Percentiles rank a stretch among this genome's conserved stretches.
Evolutionary conservation across 805 yeast species (phyloP).

Genomic region (Debaryomyces hansenii): DNA sequence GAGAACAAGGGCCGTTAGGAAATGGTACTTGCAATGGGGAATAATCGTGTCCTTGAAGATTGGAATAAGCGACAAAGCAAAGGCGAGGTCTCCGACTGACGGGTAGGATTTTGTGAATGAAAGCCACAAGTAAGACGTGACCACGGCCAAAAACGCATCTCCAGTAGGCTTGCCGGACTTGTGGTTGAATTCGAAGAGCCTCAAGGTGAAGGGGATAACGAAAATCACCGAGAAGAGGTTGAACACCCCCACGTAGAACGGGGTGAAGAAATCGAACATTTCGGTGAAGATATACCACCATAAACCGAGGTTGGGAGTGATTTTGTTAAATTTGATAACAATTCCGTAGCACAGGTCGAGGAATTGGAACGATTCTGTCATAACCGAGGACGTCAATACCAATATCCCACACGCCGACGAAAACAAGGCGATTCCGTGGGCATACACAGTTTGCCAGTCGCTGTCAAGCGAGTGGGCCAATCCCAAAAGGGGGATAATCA

Average conservation of each 20-base stretch:
- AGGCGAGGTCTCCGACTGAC: constrained; percentile 70
- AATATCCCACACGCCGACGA: constrained; percentile 18
- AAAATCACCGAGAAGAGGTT: constrained; percentile 69
- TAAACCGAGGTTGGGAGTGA: constrained; percentile 86
- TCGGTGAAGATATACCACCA: constrained; percentile 99
- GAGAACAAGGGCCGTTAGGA: constrained; percentile 49
- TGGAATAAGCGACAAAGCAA: constrained; percentile 37
- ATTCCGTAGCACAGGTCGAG: constrained; percentile 50
- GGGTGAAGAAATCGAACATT: constrained; percentile 84
- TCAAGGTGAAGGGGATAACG: constrained; percentile 69
- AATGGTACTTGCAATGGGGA: constrained; percentile 48
- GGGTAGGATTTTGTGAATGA: constrained; percentile 84
- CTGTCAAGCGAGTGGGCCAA: constrained; percentile 19
- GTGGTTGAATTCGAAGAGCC: constrained; percentile 46
- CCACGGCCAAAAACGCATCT: constrained; percentile 60
- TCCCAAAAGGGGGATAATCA: constrained; percentile 58
- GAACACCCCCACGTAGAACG: constrained; percentile 82
- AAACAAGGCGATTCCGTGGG: constrained; percentile 20
- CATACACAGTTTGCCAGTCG: constrained; percentile 8
- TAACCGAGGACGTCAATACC: constrained; percentile 23
- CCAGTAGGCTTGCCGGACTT: constrained; percentile 15
- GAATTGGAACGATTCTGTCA: constrained; percentile 28
- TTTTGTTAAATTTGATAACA: constrained; percentile 59
- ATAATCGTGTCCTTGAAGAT: constrained; percentile 48
- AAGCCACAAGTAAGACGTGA: constrained; percentile 41